phyloP scores from a whole-genome alignment of 768 basidiomycete genomes.

The Amanita exitialis region DNA sequence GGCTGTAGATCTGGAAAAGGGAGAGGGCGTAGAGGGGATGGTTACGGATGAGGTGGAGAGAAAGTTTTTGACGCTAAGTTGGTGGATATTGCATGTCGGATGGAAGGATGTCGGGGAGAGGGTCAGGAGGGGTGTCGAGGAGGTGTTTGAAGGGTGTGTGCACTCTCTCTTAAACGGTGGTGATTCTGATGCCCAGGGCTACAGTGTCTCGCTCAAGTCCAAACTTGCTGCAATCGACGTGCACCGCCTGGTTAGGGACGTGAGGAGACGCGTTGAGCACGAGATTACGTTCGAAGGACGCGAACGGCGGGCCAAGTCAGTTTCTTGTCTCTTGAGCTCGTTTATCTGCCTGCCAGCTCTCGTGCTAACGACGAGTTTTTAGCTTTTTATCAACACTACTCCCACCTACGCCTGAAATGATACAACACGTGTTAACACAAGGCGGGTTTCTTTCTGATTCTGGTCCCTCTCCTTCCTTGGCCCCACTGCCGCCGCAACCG shows the following conservation, averaged over 20 bases:
- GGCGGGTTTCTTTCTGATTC: constrained; percentile 33
- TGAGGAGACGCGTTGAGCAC: constrained; percentile 68
- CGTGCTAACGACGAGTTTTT: background rate
- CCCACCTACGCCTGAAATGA: constrained; percentile 62
- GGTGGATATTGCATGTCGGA: constrained; percentile 90
- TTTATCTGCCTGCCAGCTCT: too few relatives aligned
- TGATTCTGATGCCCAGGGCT: background rate
- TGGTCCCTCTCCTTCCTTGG: constrained; percentile 2
- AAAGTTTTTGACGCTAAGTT: constrained; percentile 77
- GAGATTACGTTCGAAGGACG: constrained; percentile 53
- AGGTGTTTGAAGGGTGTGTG: constrained; percentile 75
- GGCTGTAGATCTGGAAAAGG: background rate
- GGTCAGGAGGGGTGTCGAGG: constrained; percentile 66
- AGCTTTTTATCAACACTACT: constrained; percentile 71
- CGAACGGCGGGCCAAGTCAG: constrained; percentile 45
- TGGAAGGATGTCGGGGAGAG: constrained; percentile 79
- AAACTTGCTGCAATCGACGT: constrained; percentile 65
- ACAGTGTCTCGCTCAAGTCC: constrained; percentile 75
- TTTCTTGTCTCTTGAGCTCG: background rate
- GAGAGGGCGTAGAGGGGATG: constrained; percentile 16
- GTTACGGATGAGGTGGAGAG: constrained; percentile 62
- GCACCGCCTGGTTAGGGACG: constrained; percentile 57
- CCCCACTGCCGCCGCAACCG: background rate
- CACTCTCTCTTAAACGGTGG: background rate
- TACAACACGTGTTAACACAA: constrained; percentile 58